Evolutionary conservation across 2,329 filamentous ascomycete species (phyloP), one percentile per base, ranked within the genome.

Genomic region (Graphium sp.): DNA sequence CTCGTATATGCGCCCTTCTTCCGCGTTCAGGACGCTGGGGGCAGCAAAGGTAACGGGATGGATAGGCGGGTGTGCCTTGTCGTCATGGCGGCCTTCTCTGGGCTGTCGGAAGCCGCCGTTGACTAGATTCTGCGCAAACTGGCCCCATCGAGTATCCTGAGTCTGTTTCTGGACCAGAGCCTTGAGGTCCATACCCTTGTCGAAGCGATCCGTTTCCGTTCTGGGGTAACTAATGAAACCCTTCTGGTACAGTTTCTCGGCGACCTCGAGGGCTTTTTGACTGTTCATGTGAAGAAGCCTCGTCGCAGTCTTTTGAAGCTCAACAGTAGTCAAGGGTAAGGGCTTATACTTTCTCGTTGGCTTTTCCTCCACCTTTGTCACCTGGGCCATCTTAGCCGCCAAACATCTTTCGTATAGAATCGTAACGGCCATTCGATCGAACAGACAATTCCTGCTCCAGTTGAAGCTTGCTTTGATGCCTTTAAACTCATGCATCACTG

Each of bases 201-300:
- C 85, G 44, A 95, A 98, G 18, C 87, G 79, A 49, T 98, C 89
- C 0, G 89, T 98, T 50, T 98, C 89, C 0, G 89, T 98, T 51
- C 89, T 74, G 2, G 89, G 89, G 50, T 98, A 98, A 50, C 85
- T 94, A 52, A 98, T 93, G 53, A 85, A 95, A 0, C 89, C 89
- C 49, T 79, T 84, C 26, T 84, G 85, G 56, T 98, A 98, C 3
- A 98, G 66, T 5, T 61, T 60, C 50, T 98, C 89, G 5, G 89
- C 89, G 15, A 77, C 62, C 27, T 66, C 76, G 85, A 98, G 94
- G 24, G 92, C 82, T 34, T 77, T 67, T 41, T 92, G 79, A 55
- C 85, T 85, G 37, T 75, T 83, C 74, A 98, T 82, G n/a, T 74
- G 73, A 15, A 98, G 63, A 42, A 91, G 83, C 17, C 74, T 68